phyloP scores from a whole-genome alignment of 2,329 filamentous ascomycete species.

The Ascochyta koolunga region DNA sequence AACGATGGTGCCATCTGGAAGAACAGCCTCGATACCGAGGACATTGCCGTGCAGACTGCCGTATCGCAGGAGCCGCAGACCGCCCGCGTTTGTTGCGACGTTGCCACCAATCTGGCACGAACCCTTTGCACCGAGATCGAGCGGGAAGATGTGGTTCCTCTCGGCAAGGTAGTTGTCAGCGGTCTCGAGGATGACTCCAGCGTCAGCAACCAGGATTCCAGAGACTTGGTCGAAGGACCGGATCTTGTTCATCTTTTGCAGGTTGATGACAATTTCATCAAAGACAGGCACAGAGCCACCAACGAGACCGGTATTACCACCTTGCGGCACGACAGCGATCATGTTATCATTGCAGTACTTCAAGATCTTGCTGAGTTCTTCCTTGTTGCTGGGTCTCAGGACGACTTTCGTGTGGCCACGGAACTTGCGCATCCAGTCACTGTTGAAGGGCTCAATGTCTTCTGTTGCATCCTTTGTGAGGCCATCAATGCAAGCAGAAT shows the following conservation, averaged over 20 bases:
- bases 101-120: slow-evolving; percentile 97
- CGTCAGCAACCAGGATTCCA: slow-evolving; percentile 87
- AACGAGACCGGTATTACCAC: slow-evolving; percentile 94
- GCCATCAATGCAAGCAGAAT: slow-evolving; percentile 83
- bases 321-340: slow-evolving; percentile 94
- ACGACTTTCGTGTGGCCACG: slow-evolving; percentile 87
- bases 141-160: slow-evolving; percentile 85
- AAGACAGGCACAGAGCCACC: slow-evolving; percentile 96
- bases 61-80: slow-evolving; percentile 86
- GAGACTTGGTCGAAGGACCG: slow-evolving; percentile 92
- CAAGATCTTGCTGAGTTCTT: slow-evolving; percentile 88
- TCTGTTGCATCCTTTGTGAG: slow-evolving; percentile 74
- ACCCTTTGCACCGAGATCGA: slow-evolving; percentile 97
- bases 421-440: slow-evolving; percentile 99
- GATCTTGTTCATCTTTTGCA: slow-evolving; percentile 88
- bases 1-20: slow-evolving; percentile 90
- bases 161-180: slow-evolving; percentile 86
- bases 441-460: slow-evolving; percentile 91
- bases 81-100: slow-evolving; percentile 93
- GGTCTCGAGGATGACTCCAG: slow-evolving; percentile 87
- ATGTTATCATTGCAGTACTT: slow-evolving; percentile 94
- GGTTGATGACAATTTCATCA: slow-evolving; percentile 95
- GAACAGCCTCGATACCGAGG: slow-evolving; percentile 88
- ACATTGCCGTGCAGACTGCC: slow-evolving; percentile 94
- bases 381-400: slow-evolving; percentile 80